Base-by-base conservation (phyloP, 2,329 filamentous ascomycete genomes). In the Penicillium concentricum region DNA sequence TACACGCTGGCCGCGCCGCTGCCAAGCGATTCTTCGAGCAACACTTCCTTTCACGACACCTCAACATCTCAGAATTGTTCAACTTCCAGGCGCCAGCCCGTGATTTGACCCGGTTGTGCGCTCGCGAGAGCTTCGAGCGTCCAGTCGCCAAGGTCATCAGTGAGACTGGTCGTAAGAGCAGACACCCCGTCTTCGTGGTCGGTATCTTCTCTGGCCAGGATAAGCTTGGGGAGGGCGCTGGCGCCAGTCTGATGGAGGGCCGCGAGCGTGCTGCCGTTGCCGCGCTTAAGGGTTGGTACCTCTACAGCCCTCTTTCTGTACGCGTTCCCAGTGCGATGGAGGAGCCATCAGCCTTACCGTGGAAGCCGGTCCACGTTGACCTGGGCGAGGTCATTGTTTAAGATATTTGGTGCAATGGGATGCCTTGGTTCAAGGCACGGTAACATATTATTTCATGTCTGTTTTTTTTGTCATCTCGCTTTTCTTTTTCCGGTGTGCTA, bases 191-290 rank as follows among this genome's bases (percentile, higher is more conserved):
- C 16, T 97, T 88, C 69, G 87, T 97, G 30, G 92, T 99, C 15
- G 94, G 93, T 57, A 92, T 99, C 60, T 99, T 89, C 79, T 95
- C 90, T 64, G 94, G 93, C 50, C 81, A 82, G 59, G 92, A 99
- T 73, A 93, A 94, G 82, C 81, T 99, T 41, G 94, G 93, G 54
- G 93, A 99, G 78, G 94, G 87, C n/a, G 83, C 87, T 20, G 94
- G 90, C 24, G 79, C 88, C 47, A 92, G 84, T 74, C 79, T 97
- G 55, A 82, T 91, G 63, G 84, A 91, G 67, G 93, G 90, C 32
- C 85, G 91, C 61, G 82, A 84, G 61, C 84, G 90, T 73, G 94
- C 94, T 20, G 86, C 90, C 37, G 92, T 95, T 69, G 87, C 89
- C 61, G 87, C 92, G 18, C 81, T 99, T 70, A 96, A 96, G 81